Evolutionary conservation across 192 early-diverging fungal genomes (phyloP), one percentile per base, ranked within the genome.

Genomic region (Linnemannia exigua): DNA sequence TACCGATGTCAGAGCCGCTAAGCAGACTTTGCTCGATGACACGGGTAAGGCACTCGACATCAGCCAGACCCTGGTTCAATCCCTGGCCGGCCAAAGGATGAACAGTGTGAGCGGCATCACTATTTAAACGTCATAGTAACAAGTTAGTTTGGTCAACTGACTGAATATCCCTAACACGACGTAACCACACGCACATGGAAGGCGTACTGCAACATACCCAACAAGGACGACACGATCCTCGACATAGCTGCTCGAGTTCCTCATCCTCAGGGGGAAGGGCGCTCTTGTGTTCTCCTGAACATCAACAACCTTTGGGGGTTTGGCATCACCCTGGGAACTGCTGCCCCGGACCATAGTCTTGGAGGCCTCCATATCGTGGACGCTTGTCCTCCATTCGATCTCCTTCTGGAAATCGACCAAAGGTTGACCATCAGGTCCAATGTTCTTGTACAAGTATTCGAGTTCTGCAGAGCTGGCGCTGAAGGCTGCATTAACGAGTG

Each of bases 61-160:
- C 98, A 20, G 93, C 90, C 6, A 99, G 81, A 3, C 98, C 98
- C 86, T 98, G 92, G 88, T 99, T 99, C 36, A 99, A 89, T 16
- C 98, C 98, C 89, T 98, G 98, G 8, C 98, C 98, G 14, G 97
- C 98, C 74, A 99, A 91, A 44, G 98, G 98, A 81, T 99, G 98
- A 63, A 98, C 94, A 1, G 96, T 92, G 87, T 99, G 98, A 28
- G 98, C 98, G 28, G 98, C 97, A 87, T 99, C 98, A 9, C 95
- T 95, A 80, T 36, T 63, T 37, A 3, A 77, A 44, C 51, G 22
- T 28, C 9, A 52, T 1, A 44, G 22, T n/a, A 9, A 44, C 41
- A 44, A 44, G 41, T 9, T 44, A 9, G 41, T 44, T 44, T 44
- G 41, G 9, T 44, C 41, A 6, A 3, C 9, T 44, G 41, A 44